A percentile compares a stretch with the other conserved stretches of the same genome.
Conservation (phyloP, 768 basidiomycete species). For the Leucogyrophana mollusca region DNA sequence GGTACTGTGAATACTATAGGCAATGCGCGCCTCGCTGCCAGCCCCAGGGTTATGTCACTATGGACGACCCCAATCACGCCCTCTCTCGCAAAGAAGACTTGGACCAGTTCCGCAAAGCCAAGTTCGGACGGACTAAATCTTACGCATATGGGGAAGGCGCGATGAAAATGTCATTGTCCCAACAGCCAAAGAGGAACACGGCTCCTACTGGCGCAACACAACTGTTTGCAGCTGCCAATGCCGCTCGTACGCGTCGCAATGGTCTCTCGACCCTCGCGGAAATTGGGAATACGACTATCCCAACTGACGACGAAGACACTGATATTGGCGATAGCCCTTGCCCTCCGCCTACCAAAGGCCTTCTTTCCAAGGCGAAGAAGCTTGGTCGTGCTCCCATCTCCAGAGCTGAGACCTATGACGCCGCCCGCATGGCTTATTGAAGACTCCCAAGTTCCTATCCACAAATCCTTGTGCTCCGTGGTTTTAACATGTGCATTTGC, state of each 20-base stretch:
- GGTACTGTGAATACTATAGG: constrained; percentile 88
- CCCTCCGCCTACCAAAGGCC: constrained; percentile 68
- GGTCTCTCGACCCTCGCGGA: constrained; percentile 65
- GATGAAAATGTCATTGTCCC: constrained; percentile 39
- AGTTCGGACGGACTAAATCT: constrained; percentile 87
- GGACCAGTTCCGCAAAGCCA: constrained; percentile 87
- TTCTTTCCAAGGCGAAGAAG: constrained; percentile 58
- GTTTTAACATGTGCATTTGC: background rate
- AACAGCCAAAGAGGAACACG: constrained; percentile 61
- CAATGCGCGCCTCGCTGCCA: constrained; percentile 68
- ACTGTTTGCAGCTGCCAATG: constrained; percentile 69
- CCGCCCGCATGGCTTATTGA: constrained; percentile 53
- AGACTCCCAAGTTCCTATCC: constrained; percentile 14
- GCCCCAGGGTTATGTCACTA: constrained; percentile 81
- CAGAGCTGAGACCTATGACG: constrained; percentile 71
- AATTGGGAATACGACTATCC: constrained; percentile 57
- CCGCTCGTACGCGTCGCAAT: constrained; percentile 62
- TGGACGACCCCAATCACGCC: constrained; percentile 91
- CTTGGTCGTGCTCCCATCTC: constrained; percentile 44
- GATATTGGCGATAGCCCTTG: constrained; percentile 88
- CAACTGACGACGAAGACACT: constrained; percentile 73
- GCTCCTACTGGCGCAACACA: constrained; percentile 53
- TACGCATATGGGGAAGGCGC: constrained; percentile 87
- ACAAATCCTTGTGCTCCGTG: background rate
- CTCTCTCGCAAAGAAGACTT: constrained; percentile 81